A percentile compares a stretch with the other conserved stretches of the same genome.
Conservation (phyloP, 2,329 filamentous ascomycete genomes). For the Fusarium virguliforme region DNA sequence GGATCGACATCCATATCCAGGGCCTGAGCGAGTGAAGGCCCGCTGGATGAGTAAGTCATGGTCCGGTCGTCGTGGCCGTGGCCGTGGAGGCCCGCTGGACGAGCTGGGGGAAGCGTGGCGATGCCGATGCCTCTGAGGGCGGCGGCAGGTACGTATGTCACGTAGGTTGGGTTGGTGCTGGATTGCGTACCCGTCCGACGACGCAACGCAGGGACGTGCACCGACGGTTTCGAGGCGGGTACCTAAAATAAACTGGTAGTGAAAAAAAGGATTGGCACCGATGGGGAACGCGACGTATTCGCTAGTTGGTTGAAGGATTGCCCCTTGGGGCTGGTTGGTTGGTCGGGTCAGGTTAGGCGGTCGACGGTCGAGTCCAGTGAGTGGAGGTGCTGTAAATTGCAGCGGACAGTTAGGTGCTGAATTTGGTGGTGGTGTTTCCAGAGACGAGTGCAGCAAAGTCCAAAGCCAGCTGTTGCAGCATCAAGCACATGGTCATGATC, state of each 20-base stretch:
- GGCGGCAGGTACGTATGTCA: neutral
- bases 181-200: slow-evolving; percentile 42
- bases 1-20: slow-evolving; percentile 50
- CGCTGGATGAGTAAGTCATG: slow-evolving; percentile 57
- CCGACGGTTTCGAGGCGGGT: slow-evolving; percentile 42
- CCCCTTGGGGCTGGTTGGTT: slow-evolving; percentile 9
- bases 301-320: slow-evolving; percentile 40
- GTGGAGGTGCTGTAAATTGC: slow-evolving; percentile 10
- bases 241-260: slow-evolving; percentile 44
- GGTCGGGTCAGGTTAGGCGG: slow-evolving; percentile 16
- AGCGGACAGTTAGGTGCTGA: slow-evolving; percentile 9
- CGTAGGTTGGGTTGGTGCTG: slow-evolving; percentile 15
- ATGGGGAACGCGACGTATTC: slow-evolving; percentile 46
- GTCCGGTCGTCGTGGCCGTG: slow-evolving; percentile 49
- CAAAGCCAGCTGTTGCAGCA: slow-evolving; percentile 27
- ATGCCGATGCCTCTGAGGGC: slow-evolving; percentile 40
- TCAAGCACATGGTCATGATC: slow-evolving; percentile 31
- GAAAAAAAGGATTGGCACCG: slow-evolving; percentile 31
- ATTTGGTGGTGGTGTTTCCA: slow-evolving; percentile 20
- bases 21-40: slow-evolving; percentile 60
- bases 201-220: slow-evolving; percentile 43
- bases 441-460: slow-evolving; percentile 24
- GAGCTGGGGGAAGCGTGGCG: slow-evolving; percentile 44
- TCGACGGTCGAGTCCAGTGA: slow-evolving; percentile 19
- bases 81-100: slow-evolving; percentile 47